Conservation (phyloP, 73 alveolate genomes). For the Stentor roeselii region DNA sequence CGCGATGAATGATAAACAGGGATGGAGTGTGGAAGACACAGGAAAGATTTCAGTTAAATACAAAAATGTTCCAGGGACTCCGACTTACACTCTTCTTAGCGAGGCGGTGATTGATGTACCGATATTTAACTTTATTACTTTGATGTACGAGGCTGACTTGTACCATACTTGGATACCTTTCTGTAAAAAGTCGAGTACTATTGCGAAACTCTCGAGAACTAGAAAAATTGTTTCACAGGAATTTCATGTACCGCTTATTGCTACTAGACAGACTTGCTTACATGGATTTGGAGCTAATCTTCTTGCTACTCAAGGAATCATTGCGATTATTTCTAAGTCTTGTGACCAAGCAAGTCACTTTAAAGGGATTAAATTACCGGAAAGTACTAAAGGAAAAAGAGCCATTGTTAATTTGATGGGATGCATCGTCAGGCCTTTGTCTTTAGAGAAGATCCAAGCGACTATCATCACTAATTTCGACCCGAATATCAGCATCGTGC, state of each 20-base stretch:
- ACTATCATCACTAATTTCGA: neutral
- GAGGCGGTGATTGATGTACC: neutral
- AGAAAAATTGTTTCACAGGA: neutral
- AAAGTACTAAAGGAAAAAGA: neutral
- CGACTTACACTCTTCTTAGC: neutral
- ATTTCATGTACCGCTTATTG: neutral
- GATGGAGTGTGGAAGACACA: neutral
- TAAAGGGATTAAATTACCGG: neutral
- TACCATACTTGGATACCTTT: neutral
- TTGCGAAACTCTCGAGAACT: neutral
- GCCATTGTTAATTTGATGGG: neutral
- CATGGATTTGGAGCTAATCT: neutral
- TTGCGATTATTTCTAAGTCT: neutral
- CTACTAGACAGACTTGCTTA: neutral
- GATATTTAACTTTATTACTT: neutral
- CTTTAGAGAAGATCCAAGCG: neutral
- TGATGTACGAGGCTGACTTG: neutral
- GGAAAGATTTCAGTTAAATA: neutral
- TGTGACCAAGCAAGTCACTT: neutral
- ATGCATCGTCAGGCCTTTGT: neutral
- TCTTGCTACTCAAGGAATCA: neutral
- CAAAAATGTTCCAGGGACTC: neutral
- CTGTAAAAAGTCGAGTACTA: neutral
- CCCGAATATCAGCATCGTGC: neutral
- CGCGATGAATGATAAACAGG: neutral